Conservation (phyloP, 495 filamentous ascomycete species). For the Annulohypoxylon moriforme region DNA sequence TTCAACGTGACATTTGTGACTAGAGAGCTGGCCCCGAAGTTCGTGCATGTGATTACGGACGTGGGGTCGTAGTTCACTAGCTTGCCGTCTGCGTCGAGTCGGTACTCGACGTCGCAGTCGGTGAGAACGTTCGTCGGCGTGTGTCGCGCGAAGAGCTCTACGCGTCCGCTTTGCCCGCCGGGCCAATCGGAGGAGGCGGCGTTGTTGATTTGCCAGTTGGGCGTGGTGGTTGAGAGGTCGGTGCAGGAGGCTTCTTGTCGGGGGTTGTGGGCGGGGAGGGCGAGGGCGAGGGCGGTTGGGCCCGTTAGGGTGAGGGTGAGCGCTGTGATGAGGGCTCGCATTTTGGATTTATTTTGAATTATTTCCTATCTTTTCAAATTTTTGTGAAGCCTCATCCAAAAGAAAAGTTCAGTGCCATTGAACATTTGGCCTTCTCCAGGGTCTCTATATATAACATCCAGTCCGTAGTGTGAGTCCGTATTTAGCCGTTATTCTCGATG, state of each 20-base stretch:
- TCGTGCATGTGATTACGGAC: constrained; percentile 16
- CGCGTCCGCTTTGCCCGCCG: constrained; percentile 28
- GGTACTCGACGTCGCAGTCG: constrained; percentile 41
- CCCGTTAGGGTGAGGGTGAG: constrained; percentile 29
- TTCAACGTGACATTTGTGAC: constrained; percentile 35
- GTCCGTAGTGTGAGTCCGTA: constrained; percentile 7
- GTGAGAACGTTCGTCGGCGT: constrained; percentile 16
- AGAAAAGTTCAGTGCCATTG: neutral
- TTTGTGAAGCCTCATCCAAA: neutral
- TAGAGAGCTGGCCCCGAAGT: constrained; percentile 28
- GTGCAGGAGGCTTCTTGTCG: constrained; percentile 17
- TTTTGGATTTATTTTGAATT: constrained; percentile 10
- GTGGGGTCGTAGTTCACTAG: constrained; percentile 37
- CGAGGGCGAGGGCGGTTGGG: constrained; percentile 7
- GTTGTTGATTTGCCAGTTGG: constrained; percentile 34
- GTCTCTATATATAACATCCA: constrained; percentile 18
- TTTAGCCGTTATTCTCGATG: constrained; percentile 35
- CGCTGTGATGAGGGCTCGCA: neutral
- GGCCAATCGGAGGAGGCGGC: constrained; percentile 43
- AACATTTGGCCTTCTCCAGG: constrained; percentile 2
- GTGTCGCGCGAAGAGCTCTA: constrained; percentile 40
- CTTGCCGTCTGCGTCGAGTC: constrained; percentile 16
- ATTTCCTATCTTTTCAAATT: neutral
- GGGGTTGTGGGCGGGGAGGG: neutral
- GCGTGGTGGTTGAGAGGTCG: constrained; percentile 23